These are phyloP conservation scores for Phlyctochytrium bullatum DNA, from an alignment of 192 early-diverging fungal genomes.

Conservation along the genomic window DNA sequence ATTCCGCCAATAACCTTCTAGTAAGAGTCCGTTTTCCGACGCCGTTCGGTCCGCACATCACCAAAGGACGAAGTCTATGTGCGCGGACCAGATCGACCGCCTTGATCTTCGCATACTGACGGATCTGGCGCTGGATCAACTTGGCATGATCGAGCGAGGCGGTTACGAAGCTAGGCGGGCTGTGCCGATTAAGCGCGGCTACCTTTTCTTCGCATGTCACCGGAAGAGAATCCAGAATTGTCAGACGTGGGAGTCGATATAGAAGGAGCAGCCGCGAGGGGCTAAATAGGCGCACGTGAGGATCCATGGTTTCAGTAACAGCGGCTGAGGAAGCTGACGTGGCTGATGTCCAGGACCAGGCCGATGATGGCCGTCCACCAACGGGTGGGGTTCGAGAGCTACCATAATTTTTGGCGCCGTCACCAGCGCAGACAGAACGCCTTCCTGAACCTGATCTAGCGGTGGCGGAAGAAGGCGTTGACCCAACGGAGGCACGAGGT, in stretches of 20 bases:
- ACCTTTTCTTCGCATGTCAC: constrained; percentile 54
- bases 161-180: constrained; percentile 44
- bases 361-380: too few species aligned
- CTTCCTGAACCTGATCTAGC: too few species aligned
- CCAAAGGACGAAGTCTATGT: constrained; percentile 43
- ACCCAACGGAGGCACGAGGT: too few species aligned
- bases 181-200: constrained; percentile 45
- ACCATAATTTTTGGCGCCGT: too few species aligned
- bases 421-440: too few species aligned
- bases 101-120: constrained; percentile 36
- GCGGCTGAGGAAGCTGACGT: too few species aligned
- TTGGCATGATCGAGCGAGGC: constrained; percentile 46
- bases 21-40: constrained; percentile 56
- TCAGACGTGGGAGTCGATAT: constrained; percentile 40
- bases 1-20: constrained; percentile 32
- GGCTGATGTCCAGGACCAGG: too few species aligned
- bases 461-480: too few species aligned
- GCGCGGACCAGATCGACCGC: constrained; percentile 42
- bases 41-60: constrained; percentile 54
- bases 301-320: neutral
- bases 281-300: neutral
- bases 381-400: too few species aligned
- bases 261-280: constrained; percentile 30
- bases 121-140: constrained; percentile 32
- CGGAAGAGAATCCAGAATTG: constrained; percentile 40